Evolutionary conservation across 805 yeast species (phyloP), one percentile per base, ranked within the genome.

Genomic region (Blastobotrys mokoenaii): DNA sequence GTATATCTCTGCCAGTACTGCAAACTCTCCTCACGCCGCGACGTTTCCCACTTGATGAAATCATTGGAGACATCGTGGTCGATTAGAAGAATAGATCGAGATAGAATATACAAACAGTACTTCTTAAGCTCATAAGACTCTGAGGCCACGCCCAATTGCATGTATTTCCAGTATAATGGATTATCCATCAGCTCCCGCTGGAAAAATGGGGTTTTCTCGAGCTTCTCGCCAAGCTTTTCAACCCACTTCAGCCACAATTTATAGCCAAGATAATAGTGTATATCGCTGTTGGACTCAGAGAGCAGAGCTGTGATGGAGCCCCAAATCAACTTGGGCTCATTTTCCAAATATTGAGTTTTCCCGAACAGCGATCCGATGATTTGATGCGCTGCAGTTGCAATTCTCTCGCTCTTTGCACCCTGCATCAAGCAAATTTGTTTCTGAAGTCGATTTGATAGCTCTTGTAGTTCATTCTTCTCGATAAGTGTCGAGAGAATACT

Each of bases 1-100:
- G 78, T 69, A 55, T 71, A 88, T 47, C 84, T 72, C 37, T 76
- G 71, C 96, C 96, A 88, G 17, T 78, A 73, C 4, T 63, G 66
- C 15, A 74, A 55, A 36, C 69, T 67, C 12, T 41, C 43, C 0
- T 60, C 63, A 1, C 45, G 49, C 8, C 60, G 48, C 1, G 54
- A 33, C 1, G 47, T 44, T n/a, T 68, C 62, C 81, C 82, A 81
- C 2, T 46, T 40, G 57, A 81, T 70, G 16, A 64, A 60, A 1
- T 67, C 61, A 3, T 62, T 51, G 8, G 70, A 58, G 3, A 78
- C 47, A 12, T 60, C 52, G 0, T 48, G 41, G 1, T 47, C 39
- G 46, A 41, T 38, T 2, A n/a, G 63, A 51, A 74, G 74, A 12
- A 87, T 66, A 0, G 94, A 72, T 16, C 75, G 59, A 51, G 80